phyloP scores from a whole-genome alignment of 352 stramenopile genomes.

The Globisporangium barbulae region DNA sequence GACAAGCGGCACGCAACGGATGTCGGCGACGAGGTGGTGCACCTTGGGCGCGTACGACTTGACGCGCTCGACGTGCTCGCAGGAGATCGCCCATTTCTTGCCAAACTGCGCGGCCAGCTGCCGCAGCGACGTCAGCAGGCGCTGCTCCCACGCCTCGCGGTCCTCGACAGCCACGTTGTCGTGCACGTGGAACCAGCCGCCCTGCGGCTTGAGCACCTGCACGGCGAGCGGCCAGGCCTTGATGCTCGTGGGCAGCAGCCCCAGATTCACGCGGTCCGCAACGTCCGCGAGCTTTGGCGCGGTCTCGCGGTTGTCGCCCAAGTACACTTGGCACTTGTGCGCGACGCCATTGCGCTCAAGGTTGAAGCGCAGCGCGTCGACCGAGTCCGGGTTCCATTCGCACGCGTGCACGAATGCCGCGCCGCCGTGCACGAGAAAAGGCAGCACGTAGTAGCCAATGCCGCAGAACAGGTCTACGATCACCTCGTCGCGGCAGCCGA shows the following conservation, averaged over 20 bases:
- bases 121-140: constrained; percentile 48
- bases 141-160: constrained; percentile 69
- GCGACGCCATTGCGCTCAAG: constrained; percentile 90
- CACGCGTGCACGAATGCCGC: constrained; percentile 90
- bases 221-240: constrained; percentile 92
- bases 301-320: constrained; percentile 88
- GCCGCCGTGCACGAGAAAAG: constrained; percentile 90
- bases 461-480: constrained; percentile 97
- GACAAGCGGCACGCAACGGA: constrained; percentile 35
- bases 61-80: constrained; percentile 86
- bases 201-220: constrained; percentile 83
- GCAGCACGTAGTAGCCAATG: constrained; percentile 98
- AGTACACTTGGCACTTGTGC: constrained; percentile 68
- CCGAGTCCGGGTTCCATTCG: constrained; percentile 95
- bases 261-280: constrained; percentile 93
- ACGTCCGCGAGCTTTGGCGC: constrained; percentile 69
- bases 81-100: constrained; percentile 74
- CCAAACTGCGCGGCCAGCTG: constrained; percentile 41
- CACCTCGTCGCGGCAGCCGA: constrained; percentile 81
- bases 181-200: constrained; percentile 95
- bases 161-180: constrained; percentile 92
- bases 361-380: constrained; percentile 90
- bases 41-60: constrained; percentile 92
- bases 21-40: constrained; percentile 87
- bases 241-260: constrained; percentile 93